phyloP scores from a whole-genome alignment of 2,329 filamentous ascomycete genomes.

The Penicillium brasilianum region DNA sequence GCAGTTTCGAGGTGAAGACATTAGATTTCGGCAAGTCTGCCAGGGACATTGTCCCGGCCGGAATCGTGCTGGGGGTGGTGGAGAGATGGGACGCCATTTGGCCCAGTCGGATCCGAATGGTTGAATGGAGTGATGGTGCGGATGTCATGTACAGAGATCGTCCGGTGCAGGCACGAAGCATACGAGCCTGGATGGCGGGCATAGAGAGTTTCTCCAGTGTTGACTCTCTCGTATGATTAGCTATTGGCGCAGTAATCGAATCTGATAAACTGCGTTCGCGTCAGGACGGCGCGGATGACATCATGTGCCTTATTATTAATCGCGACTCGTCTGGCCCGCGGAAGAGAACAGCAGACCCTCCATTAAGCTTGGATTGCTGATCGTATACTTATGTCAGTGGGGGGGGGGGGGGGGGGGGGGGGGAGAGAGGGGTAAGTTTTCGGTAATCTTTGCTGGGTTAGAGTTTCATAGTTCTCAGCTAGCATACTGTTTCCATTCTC shows the following conservation, averaged over 20 bases:
- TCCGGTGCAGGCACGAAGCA: slow-evolving; percentile 14
- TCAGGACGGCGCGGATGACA: slow-evolving; percentile 20
- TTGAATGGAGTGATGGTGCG: slow-evolving; percentile 17
- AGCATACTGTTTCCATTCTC: not conserved
- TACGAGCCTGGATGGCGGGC: slow-evolving; percentile 7
- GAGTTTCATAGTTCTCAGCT: no score
- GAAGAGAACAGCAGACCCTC: no score
- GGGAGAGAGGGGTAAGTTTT: no score
- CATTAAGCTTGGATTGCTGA: not conserved
- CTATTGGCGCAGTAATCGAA: not conserved
- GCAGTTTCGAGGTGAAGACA: slow-evolving; percentile 69
- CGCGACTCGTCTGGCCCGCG: slow-evolving; percentile 5
- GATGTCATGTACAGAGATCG: slow-evolving; percentile 34
- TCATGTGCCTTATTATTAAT: slow-evolving; percentile 30
- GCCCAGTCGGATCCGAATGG: slow-evolving; percentile 39
- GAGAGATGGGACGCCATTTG: slow-evolving; percentile 55
- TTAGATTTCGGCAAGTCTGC: slow-evolving; percentile 67
- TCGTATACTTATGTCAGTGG: not conserved
- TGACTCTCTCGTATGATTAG: not conserved
- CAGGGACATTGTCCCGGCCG: slow-evolving; percentile 42
- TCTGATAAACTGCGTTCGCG: slow-evolving; percentile 8
- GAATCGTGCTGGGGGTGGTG: slow-evolving; percentile 20
- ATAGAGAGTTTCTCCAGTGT: slow-evolving; percentile 7
- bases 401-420: no score
- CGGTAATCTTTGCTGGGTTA: no score